These are phyloP conservation scores for Trypanosoma cruzi DNA, from an alignment of 208 protist species.

Conservation along the genomic window DNA sequence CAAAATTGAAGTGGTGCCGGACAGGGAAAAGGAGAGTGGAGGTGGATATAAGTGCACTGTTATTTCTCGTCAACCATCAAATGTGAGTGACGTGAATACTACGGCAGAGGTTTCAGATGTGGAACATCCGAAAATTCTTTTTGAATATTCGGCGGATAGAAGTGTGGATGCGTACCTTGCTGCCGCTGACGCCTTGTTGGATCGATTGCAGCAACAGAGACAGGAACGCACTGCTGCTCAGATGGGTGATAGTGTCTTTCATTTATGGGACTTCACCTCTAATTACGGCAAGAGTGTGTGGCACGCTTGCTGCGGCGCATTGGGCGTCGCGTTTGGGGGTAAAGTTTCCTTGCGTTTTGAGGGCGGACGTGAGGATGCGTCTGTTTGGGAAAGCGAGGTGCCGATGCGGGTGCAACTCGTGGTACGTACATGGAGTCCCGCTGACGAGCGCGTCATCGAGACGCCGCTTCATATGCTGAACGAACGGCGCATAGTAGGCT, in stretches of 20 bases:
- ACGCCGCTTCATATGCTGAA: constrained; percentile 9
- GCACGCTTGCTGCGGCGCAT: constrained; percentile 56
- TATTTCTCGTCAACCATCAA: neutral
- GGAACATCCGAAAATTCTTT: neutral
- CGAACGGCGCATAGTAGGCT: constrained; percentile 12
- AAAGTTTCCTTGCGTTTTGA: constrained; percentile 31
- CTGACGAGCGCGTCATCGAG: constrained; percentile 4
- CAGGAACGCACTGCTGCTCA: neutral
- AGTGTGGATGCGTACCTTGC: constrained; percentile 27
- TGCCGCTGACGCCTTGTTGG: constrained; percentile 22
- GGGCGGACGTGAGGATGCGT: constrained; percentile 13
- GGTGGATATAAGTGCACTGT: constrained; percentile 17
- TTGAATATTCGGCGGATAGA: constrained; percentile 10
- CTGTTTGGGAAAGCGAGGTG: neutral
- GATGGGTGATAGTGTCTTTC: constrained; percentile 16
- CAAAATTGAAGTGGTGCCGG: constrained; percentile 1
- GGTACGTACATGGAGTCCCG: constrained; percentile 4
- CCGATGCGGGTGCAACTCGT: constrained; percentile 16
- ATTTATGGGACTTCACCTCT: constrained; percentile 36
- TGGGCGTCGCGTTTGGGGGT: constrained; percentile 31
- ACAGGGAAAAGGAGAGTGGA: neutral
- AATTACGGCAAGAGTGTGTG: constrained; percentile 60
- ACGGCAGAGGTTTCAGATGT: neutral
- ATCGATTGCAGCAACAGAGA: neutral
- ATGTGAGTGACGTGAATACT: neutral